Evolutionary conservation across 352 stramenopile genomes (phyloP), one percentile per base, ranked within the genome.

Genomic region (Albugo candida): DNA sequence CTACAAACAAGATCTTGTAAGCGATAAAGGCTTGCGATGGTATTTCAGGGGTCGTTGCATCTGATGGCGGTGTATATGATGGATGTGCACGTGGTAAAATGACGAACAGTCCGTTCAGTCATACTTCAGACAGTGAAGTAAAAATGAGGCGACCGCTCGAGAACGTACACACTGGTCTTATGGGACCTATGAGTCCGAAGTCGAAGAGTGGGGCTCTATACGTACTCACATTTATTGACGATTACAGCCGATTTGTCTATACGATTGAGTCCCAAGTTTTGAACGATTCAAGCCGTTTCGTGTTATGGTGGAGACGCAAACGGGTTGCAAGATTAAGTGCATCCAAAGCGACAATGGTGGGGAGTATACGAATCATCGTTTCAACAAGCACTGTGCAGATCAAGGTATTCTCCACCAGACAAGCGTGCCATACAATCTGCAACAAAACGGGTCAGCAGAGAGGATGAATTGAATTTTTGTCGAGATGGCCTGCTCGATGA

Each of bases 71-170:
- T 20, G 24, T 53, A 3, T 62, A 54, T 27, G 48, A 53, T 16
- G 51, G 45, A 0, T 65, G 55, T 36, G 54, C 49, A 0, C 49
- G 43, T 17, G 41, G 45, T 2, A 65, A 65, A 14, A 58, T 58
- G 21, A n/a, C 35, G 1, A 38, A 19, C 0, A 20, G 11, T 8
- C 36, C 36, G 2, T 58, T 60, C 20, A 36, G 21, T 0, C 35
- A 52, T 16, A 17, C 38, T 2, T 49, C 43, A 2, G 49, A 36
- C 1, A 61, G 59, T 27, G n/a, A 40, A 14, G 27, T 52, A 11
- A 61, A 63, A 13, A 38, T 41, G 12, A n/a, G 34, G 12, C 21
- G n/a, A 10, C 17, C 37, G 1, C 40, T 51, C 1, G 57, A 60
- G 2, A 3, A 54, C 0, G 41, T 53, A 5, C 52, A 61, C 45